Evolutionary conservation across 129 eudicot genomes (phyloP).

Genomic region (Erigeron canadensis): DNA sequence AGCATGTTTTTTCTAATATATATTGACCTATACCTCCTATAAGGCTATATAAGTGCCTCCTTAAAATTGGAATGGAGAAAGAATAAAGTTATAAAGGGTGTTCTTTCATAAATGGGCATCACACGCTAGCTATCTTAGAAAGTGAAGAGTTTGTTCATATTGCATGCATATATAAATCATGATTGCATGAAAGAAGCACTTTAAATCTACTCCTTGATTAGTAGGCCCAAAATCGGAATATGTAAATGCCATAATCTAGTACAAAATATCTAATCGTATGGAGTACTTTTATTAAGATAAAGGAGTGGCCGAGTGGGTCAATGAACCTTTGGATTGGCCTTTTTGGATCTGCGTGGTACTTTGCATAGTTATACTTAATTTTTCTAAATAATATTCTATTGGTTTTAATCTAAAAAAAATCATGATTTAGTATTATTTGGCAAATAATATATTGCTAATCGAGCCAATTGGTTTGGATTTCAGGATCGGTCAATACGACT

Average conservation of each 20-base stretch:
- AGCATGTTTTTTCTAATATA: too few species aligned
- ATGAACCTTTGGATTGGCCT: conserved; percentile 14
- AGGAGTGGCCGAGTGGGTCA: conserved; percentile 6
- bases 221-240: not conserved
- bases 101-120: not conserved
- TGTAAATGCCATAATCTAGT: not conserved
- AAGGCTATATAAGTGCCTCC: too few species aligned
- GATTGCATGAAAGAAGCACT: too few species aligned
- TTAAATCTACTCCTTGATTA: too few species aligned
- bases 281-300: not conserved
- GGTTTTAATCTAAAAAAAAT: too few species aligned
- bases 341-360: conserved; percentile 13
- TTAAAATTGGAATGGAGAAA: not conserved
- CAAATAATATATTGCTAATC: too few species aligned
- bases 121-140: not conserved
- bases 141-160: not conserved
- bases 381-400: too few species aligned
- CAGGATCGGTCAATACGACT: too few species aligned
- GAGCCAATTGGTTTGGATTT: too few species aligned
- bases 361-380: not conserved
- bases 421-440: too few species aligned
- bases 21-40: too few species aligned
- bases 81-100: not conserved
- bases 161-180: not conserved
- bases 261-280: not conserved